A percentile compares a stretch with the other conserved stretches of the same genome.
Conservation (phyloP, 768 basidiomycete genomes). For the Boletus eberwhitei region DNA sequence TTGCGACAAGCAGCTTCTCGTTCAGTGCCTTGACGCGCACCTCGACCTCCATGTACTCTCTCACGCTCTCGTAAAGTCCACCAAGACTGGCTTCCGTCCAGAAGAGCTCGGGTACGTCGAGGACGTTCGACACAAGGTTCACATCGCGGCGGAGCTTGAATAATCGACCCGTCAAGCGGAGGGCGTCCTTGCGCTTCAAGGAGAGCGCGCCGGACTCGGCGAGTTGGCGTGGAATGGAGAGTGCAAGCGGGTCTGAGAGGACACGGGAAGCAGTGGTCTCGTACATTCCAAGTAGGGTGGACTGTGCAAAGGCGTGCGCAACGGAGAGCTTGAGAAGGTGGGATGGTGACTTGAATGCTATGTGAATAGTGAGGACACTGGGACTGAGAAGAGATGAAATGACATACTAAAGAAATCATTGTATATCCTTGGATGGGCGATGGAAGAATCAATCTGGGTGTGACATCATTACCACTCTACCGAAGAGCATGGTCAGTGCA, state of each 20-base stretch:
- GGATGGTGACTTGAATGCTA: constrained; percentile 89
- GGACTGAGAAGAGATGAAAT: neutral
- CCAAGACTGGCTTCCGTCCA: constrained; percentile 92
- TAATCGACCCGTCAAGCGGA: constrained; percentile 79
- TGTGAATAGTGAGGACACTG: neutral
- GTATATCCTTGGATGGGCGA: constrained; percentile 86
- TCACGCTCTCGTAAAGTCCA: constrained; percentile 85
- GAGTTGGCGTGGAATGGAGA: constrained; percentile 81
- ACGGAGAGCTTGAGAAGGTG: constrained; percentile 91
- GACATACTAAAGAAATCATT: constrained; percentile 92
- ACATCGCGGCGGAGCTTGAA: constrained; percentile 89
- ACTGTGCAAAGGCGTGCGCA: constrained; percentile 91
- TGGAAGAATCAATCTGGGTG: constrained; percentile 73
- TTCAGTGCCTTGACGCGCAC: constrained; percentile 80
- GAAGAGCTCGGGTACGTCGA: constrained; percentile 92
- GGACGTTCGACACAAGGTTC: constrained; percentile 87
- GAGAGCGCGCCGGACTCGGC: constrained; percentile 73
- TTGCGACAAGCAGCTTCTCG: constrained; percentile 82
- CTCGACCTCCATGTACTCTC: constrained; percentile 93
- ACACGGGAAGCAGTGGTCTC: constrained; percentile 76
- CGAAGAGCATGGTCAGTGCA: no score
- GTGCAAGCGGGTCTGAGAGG: constrained; percentile 71
- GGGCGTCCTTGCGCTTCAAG: constrained; percentile 75
- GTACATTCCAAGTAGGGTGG: constrained; percentile 85
- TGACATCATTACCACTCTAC: neutral